phyloP scores from a whole-genome alignment of 805 yeast species.

The Torulaspora quercuum region DNA sequence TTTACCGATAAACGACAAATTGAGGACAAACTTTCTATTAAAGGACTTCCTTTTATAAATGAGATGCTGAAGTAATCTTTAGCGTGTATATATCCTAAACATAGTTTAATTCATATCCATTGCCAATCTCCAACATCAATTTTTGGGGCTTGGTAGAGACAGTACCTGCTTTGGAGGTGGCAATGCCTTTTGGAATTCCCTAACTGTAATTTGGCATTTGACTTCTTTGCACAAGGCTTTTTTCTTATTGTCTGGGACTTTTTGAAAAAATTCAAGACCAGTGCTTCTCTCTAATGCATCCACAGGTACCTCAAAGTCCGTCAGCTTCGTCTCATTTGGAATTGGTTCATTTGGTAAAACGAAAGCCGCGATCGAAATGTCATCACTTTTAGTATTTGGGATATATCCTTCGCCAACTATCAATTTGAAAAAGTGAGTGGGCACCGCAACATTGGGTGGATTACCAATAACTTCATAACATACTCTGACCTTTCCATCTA shows the following conservation, averaged over 20 bases:
- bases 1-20: slow-evolving; percentile 9
- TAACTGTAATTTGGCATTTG: slow-evolving; percentile 71
- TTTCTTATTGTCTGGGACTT: slow-evolving; percentile 54
- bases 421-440: slow-evolving; percentile 93
- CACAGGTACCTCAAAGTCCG: slow-evolving; percentile 78
- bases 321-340: slow-evolving; percentile 64
- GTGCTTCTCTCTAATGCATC: slow-evolving; percentile 85
- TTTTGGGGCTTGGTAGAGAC: slow-evolving; percentile 26
- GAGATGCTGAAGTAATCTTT: slow-evolving; percentile 11
- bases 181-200: slow-evolving; percentile 38
- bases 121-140: not conserved
- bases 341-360: slow-evolving; percentile 88
- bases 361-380: slow-evolving; percentile 81
- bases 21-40: slow-evolving; percentile 7
- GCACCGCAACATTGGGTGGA: slow-evolving; percentile 95
- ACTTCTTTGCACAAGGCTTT: slow-evolving; percentile 76
- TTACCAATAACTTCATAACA: slow-evolving; percentile 91
- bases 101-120: not conserved
- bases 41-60: slow-evolving; percentile 14
- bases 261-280: slow-evolving; percentile 76
- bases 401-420: slow-evolving; percentile 72
- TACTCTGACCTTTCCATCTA: slow-evolving; percentile 82
- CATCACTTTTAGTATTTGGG: slow-evolving; percentile 33
- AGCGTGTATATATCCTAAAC: slow-evolving; percentile 1
- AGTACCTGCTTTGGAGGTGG: slow-evolving; percentile 23